phyloP scores from a whole-genome alignment of 2,329 filamentous ascomycete genomes.

The Alternaria viburni region DNA sequence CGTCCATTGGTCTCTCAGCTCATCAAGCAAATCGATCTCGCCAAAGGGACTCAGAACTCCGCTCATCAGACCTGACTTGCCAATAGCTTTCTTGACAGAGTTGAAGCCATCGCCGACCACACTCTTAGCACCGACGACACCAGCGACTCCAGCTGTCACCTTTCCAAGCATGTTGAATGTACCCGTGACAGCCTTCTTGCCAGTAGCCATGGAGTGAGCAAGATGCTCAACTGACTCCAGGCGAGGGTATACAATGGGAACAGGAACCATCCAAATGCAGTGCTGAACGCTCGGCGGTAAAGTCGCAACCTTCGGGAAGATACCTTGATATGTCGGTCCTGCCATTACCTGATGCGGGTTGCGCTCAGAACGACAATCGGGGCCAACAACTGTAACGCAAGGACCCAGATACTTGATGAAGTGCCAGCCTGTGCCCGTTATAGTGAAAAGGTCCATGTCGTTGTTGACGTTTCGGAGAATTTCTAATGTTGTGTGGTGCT shows the following conservation, averaged over 20 bases:
- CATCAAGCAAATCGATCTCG: conserved; percentile 92
- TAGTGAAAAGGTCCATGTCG: conserved; percentile 91
- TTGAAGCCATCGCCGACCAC: conserved; percentile 92
- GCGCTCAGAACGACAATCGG: conserved; percentile 89
- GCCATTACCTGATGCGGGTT: conserved; percentile 92
- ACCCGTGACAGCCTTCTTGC: conserved; percentile 95
- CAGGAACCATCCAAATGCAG: conserved; percentile 93
- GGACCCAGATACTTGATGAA: conserved; percentile 97
- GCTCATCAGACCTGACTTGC: conserved; percentile 94
- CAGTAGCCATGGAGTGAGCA: conserved; percentile 87
- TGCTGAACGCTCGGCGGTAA: conserved; percentile 93
- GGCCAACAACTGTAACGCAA: conserved; percentile 85
- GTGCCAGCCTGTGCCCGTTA: conserved; percentile 98
- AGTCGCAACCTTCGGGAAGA: conserved; percentile 93
- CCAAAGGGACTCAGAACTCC: conserved; percentile 95
- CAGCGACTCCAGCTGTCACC: conserved; percentile 91
- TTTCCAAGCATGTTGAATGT: conserved; percentile 96
- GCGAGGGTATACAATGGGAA: conserved; percentile 88
- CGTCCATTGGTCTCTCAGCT: conserved; percentile 96
- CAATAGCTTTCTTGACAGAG: conserved; percentile 94
- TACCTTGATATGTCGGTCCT: conserved; percentile 93
- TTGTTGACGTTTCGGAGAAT: conserved; percentile 87
- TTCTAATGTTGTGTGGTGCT: conserved; percentile 95
- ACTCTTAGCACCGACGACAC: conserved; percentile 92
- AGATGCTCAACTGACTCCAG: conserved; percentile 91